These are phyloP conservation scores for Cyanidiococcus yangmingshanensis DNA, from an alignment of 23 red algal species.

Conservation along the genomic window DNA sequence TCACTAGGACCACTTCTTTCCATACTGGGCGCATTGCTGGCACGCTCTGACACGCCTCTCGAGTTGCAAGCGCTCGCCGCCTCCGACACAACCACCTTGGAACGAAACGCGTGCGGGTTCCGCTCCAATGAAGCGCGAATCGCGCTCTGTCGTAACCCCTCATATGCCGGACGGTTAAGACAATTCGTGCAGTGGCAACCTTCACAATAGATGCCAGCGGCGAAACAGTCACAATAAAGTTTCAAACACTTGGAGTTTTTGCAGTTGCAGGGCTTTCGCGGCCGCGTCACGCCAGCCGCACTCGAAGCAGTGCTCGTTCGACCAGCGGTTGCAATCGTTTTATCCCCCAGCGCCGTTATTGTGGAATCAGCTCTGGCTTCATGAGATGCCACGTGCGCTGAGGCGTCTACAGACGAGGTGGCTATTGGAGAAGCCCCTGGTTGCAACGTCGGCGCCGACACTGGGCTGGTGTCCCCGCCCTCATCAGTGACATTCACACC, in stretches of 20 bases:
- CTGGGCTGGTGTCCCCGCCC: too few species aligned
- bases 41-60: too few species aligned
- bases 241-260: slow-evolving; percentile 79
- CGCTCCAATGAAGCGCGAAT: slow-evolving; percentile 44
- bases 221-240: slow-evolving; percentile 96
- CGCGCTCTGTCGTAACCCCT: slow-evolving; percentile 32
- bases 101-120: slow-evolving; percentile 75
- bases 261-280: slow-evolving; percentile 29
- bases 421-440: too few species aligned
- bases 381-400: too few species aligned
- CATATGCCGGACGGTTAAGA: slow-evolving; percentile 46
- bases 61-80: background rate
- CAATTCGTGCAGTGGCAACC: slow-evolving; percentile 78
- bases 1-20: background rate
- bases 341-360: background rate
- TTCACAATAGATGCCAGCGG: slow-evolving; percentile 48
- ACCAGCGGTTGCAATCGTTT: background rate
- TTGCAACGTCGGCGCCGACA: too few species aligned
- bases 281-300: background rate
- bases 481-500: too few species aligned
- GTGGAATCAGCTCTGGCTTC: too few species aligned
- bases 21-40: background rate
- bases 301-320: background rate
- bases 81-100: slow-evolving; percentile 45
- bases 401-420: too few species aligned